phyloP scores from a whole-genome alignment of 306 rosid species.

The Inga leiocalycina region DNA sequence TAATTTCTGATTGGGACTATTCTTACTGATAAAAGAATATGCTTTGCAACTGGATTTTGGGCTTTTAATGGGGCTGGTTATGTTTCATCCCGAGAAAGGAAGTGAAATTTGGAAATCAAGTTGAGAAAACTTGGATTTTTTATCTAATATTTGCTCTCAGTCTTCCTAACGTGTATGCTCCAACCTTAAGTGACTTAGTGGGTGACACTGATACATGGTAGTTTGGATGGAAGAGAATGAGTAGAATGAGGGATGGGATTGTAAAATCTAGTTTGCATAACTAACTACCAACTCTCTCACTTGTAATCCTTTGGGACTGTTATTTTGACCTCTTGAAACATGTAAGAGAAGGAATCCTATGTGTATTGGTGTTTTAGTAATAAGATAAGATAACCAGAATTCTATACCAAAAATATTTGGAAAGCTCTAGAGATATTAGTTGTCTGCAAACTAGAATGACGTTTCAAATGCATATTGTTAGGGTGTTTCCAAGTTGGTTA shows the following conservation, averaged over 20 bases:
- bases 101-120: not conserved
- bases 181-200: not conserved
- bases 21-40: not conserved
- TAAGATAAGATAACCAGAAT: not conserved
- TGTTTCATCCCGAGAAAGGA: not conserved
- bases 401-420: not conserved
- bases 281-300: not conserved
- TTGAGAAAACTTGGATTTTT: not conserved
- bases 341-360: not conserved
- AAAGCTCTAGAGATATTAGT: not conserved
- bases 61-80: not conserved
- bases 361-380: not conserved
- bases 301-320: not conserved
- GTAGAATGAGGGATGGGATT: not conserved
- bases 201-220: not conserved
- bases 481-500: conserved; percentile 18
- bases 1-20: conserved; percentile 14
- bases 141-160: conserved; percentile 11
- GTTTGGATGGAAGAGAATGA: not conserved
- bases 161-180: conserved; percentile 23
- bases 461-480: not conserved
- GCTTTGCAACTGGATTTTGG: conserved; percentile 2
- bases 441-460: conserved; percentile 8
- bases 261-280: not conserved
- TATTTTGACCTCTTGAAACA: not conserved